Evolutionary conservation across 352 stramenopile genomes (phyloP).

Genomic region (Pythium rishiriense): DNA sequence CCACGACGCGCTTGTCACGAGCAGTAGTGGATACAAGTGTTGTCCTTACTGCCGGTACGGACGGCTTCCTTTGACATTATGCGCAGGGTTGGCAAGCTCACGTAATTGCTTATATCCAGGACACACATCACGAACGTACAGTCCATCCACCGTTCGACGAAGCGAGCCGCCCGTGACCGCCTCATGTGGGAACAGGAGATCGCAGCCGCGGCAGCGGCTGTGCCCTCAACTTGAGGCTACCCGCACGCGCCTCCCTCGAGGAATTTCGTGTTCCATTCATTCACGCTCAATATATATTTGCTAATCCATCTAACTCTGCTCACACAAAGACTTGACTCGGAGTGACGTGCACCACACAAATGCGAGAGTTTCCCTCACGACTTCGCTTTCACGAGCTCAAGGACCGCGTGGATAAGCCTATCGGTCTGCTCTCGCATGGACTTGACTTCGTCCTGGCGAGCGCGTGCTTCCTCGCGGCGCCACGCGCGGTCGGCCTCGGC

Average conservation of each 20-base stretch:
- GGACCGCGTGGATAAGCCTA: constrained; percentile 10
- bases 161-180: constrained; percentile 17
- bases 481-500: constrained; percentile 12
- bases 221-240: constrained; percentile 4
- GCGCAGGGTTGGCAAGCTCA: no score
- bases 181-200: constrained; percentile 19
- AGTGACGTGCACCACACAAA: not conserved
- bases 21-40: constrained; percentile 51
- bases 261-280: not conserved
- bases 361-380: not conserved
- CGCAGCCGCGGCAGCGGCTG: not conserved
- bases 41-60: constrained; percentile 67
- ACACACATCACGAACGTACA: constrained; percentile 26
- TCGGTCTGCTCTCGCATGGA: constrained; percentile 20
- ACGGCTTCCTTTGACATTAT: not conserved
- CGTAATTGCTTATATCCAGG: constrained; percentile 1
- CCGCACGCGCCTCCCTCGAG: not conserved
- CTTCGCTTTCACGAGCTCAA: constrained; percentile 11
- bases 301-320: not conserved
- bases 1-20: constrained; percentile 50
- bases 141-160: constrained; percentile 29
- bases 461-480: constrained; percentile 16
- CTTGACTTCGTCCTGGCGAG: constrained; percentile 11
- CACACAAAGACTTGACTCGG: not conserved
- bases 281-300: constrained; percentile 4